Base-by-base conservation (phyloP, 2,329 filamentous ascomycete species). In the Diaporthe sp. region DNA sequence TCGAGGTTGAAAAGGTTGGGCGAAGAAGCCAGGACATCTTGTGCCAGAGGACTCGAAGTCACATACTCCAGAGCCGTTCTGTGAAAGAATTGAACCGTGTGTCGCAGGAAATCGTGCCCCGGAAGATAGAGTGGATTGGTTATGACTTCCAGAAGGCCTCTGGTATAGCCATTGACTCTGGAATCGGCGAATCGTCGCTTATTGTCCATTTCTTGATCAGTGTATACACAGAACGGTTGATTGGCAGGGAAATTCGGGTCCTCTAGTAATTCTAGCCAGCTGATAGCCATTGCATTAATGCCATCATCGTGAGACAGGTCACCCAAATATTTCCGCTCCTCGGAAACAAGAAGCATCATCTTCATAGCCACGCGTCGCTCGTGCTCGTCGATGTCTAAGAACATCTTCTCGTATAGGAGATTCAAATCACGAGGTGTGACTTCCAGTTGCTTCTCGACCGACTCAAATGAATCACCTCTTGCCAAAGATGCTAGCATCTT, bases 341-440 rank as follows among this genome's bases (percentile, higher is more conserved):
- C 49, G n/a, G 49, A n/a, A 51, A 51, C 22, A 25, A 51, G 49
- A 0, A 51, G 49, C 49, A 51, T 51, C 22, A 51, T 51, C 49
- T 51, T 51, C 22, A 51, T 51, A 0, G 49, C 49, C 49, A 0
- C n/a, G 1, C 1, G 22, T n/a, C 15, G 22, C 0, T 51, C 49
- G n/a, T 12, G 2, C 9, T 51, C 49, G 0, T 51, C 49, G 9
- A 51, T 51, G 0, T 2, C 0, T 0, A 17, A 13, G 9, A 51
- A 25, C 49, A 51, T 51, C 2, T 1, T 25, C 4, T 51, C 49
- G 49, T 51, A 51, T 25, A 25, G 25, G 25, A 25, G 25, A 25
- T 25, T 25, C 25, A 25, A 25, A 25, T 25, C 25, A 25, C 49
- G 49, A 51, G 49, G 22, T 12, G 49, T 51, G 9, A 22, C 9